Percentiles rank a stretch among this genome's conserved stretches.
phyloP scores from a whole-genome alignment of 768 basidiomycete genomes.

The Fomitopsis serialis region DNA sequence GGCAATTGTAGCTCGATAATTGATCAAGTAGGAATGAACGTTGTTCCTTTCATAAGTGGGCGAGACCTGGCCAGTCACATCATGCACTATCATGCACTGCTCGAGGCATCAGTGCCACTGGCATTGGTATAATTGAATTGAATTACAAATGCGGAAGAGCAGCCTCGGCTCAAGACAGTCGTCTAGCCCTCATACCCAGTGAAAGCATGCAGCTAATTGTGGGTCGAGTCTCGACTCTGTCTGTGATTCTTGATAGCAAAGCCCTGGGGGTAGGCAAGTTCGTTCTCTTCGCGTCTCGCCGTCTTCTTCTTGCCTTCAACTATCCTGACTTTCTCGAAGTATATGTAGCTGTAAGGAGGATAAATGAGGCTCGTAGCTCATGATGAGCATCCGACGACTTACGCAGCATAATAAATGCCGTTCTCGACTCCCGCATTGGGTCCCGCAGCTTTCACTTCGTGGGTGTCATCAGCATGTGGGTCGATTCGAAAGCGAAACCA shows the following conservation, averaged over 20 bases:
- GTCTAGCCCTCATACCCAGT: neutral
- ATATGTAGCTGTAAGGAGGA: constrained; percentile 30
- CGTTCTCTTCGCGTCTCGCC: constrained; percentile 30
- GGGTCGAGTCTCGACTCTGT: constrained; percentile 8
- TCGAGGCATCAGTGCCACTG: no score
- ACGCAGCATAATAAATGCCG: constrained; percentile 42
- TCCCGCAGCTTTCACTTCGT: constrained; percentile 36
- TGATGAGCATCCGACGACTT: constrained; percentile 15
- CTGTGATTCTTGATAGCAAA: constrained; percentile 9
- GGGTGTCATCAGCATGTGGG: neutral
- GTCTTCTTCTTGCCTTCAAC: constrained; percentile 42
- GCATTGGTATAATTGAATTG: no score
- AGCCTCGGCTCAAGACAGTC: no score
- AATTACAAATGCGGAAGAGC: no score
- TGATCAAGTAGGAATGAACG: no score
- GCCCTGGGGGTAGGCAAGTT: constrained; percentile 19
- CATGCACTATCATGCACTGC: no score
- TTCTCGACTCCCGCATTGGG: constrained; percentile 35
- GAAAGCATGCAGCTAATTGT: neutral
- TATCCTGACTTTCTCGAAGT: constrained; percentile 44
- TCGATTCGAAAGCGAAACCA: constrained; percentile 2
- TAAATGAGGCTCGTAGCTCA: neutral
- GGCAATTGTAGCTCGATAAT: no score
- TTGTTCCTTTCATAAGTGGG: no score
- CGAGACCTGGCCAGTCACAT: no score